Percentiles rank a stretch among this genome's conserved stretches.
These are phyloP conservation scores for Pistacia atlantica DNA, from an alignment of 345 rosid genomes.

Conservation along the genomic window DNA sequence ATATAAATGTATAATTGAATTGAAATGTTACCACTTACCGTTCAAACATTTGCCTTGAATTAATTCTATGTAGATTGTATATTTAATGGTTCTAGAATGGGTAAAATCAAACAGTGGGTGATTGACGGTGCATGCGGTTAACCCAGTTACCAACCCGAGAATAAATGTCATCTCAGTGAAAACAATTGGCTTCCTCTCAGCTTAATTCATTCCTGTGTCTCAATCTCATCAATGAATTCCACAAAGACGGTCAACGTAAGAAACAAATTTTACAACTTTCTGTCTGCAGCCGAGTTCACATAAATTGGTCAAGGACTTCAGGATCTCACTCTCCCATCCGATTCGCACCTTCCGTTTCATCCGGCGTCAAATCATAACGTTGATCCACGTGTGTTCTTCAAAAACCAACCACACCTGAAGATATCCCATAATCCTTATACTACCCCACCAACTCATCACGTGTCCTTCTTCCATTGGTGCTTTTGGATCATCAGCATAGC, in stretches of 20 bases:
- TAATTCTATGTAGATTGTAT: too few relatives aligned
- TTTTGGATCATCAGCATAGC: neutral
- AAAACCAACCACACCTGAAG: neutral
- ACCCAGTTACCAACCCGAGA: neutral
- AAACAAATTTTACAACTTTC: neutral
- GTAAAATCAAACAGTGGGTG: neutral
- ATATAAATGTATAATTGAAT: too few relatives aligned
- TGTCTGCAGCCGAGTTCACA: neutral
- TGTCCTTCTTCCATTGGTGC: neutral
- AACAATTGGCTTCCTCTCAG: conserved; percentile 5
- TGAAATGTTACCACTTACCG: too few relatives aligned
- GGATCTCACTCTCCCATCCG: neutral
- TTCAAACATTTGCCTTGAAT: too few relatives aligned
- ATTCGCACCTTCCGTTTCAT: conserved; percentile 9
- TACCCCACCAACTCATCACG: neutral
- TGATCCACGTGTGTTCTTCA: neutral
- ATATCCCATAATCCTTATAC: neutral
- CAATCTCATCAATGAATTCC: neutral
- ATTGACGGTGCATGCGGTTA: neutral
- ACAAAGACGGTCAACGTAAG: conserved; percentile 1
- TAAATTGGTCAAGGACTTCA: conserved; percentile 10
- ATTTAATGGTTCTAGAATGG: too few relatives aligned
- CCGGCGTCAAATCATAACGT: conserved; percentile 10
- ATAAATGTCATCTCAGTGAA: neutral
- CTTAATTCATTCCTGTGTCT: neutral